Percentiles rank a stretch among this genome's conserved stretches.
These are phyloP conservation scores for Marasmius tenuissimus DNA, from an alignment of 1,284 basidiomycete genomes.

Conservation along the genomic window DNA sequence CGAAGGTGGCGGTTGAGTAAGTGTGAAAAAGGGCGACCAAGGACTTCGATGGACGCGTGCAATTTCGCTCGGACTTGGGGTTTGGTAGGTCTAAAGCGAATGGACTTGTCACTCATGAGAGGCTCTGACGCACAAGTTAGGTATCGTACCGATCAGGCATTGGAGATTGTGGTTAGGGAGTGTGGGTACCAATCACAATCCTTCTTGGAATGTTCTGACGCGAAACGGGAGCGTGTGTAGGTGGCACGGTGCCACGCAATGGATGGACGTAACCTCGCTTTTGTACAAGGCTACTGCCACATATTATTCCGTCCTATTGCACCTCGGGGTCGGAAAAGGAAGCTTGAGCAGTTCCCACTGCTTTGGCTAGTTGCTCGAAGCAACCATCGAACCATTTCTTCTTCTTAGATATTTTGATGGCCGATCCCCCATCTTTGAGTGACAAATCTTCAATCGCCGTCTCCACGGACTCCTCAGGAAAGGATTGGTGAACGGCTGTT, in stretches of 20 bases:
- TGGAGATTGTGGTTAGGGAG: neutral
- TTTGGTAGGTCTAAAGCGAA: no score
- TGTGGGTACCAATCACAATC: neutral
- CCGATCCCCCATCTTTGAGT: slow-evolving; percentile 18
- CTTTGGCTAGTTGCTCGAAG: slow-evolving; percentile 55
- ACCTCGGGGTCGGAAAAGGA: neutral
- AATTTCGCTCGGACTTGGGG: no score
- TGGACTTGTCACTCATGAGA: no score
- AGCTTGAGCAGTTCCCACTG: slow-evolving; percentile 12
- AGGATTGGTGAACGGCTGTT: slow-evolving; percentile 25
- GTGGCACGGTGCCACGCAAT: neutral
- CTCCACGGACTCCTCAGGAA: slow-evolving; percentile 29
- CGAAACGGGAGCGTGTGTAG: neutral
- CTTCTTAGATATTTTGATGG: slow-evolving; percentile 13
- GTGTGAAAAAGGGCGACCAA: no score
- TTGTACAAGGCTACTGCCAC: no score
- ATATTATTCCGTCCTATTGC: neutral
- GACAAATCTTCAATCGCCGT: slow-evolving; percentile 33
- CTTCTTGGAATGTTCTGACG: neutral
- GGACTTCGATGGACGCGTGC: no score
- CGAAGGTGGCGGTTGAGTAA: no score
- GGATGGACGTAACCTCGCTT: neutral
- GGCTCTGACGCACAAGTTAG: no score
- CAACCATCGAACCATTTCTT: slow-evolving; percentile 63
- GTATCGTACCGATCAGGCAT: neutral